Evolutionary conservation across 495 filamentous ascomycete genomes (phyloP).

Genomic region (Glutinoglossum americanum): DNA sequence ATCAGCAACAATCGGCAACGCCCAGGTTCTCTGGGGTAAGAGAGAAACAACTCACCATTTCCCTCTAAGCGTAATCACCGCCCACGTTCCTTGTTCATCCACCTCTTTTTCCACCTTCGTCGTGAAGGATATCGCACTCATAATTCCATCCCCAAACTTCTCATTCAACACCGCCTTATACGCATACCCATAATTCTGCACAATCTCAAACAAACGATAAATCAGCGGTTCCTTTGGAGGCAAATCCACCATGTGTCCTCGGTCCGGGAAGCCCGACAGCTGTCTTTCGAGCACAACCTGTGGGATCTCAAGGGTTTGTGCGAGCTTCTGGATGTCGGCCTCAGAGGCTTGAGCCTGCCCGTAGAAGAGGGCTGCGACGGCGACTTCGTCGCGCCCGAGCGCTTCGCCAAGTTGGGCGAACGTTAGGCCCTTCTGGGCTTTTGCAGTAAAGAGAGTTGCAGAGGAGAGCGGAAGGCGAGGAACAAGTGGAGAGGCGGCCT

Average conservation of each 20-base stretch:
- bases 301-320: slow-evolving; percentile 40
- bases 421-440: slow-evolving; percentile 48
- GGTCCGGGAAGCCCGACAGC: slow-evolving; percentile 55
- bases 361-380: slow-evolving; percentile 84
- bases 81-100: slow-evolving; percentile 71
- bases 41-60: slow-evolving; percentile 56
- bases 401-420: slow-evolving; percentile 62
- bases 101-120: slow-evolving; percentile 93
- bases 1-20: not conserved
- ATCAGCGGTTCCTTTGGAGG: slow-evolving; percentile 85
- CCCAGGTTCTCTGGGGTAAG: not conserved
- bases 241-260: slow-evolving; percentile 74
- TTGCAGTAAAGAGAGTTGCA: slow-evolving; percentile 62
- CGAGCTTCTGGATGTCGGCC: slow-evolving; percentile 56
- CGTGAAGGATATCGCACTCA: slow-evolving; percentile 88
- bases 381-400: slow-evolving; percentile 73
- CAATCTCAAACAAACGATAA: slow-evolving; percentile 86
- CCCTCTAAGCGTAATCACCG: slow-evolving; percentile 72
- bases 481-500: slow-evolving; percentile 13
- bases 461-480: slow-evolving; percentile 43
- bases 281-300: slow-evolving; percentile 34
- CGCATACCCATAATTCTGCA: slow-evolving; percentile 95
- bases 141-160: slow-evolving; percentile 98
- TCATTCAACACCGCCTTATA: slow-evolving; percentile 95
- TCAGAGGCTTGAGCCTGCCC: slow-evolving; percentile 64